These are phyloP conservation scores for Xylaria palmicola DNA, from an alignment of 495 filamentous ascomycete species.

Conservation along the genomic window DNA sequence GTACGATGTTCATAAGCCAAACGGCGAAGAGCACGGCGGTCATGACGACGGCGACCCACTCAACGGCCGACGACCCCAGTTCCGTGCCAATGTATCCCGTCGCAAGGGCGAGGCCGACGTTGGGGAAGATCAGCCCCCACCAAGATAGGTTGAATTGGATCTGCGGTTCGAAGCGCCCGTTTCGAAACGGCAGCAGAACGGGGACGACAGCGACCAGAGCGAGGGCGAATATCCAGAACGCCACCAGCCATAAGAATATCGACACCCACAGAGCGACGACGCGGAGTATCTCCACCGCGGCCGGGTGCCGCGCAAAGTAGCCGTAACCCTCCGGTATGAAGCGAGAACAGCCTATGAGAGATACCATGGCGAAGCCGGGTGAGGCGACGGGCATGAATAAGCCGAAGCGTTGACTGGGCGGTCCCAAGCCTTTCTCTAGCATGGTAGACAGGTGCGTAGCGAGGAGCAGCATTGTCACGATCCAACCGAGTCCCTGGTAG, in stretches of 20 bases:
- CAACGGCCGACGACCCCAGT: constrained; percentile 29
- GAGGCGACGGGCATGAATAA: constrained; percentile 62
- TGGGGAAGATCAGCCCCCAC: constrained; percentile 46
- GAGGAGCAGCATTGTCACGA: constrained; percentile 38
- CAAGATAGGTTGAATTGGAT: constrained; percentile 41
- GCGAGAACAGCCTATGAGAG: constrained; percentile 5
- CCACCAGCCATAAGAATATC: constrained; percentile 58
- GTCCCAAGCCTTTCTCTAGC: constrained; percentile 30
- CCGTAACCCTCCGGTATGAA: background rate
- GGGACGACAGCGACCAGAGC: constrained; percentile 41
- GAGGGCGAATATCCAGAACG: constrained; percentile 58
- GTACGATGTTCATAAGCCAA: constrained; percentile 50
- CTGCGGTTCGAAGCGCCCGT: constrained; percentile 24
- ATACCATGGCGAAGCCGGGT: constrained; percentile 49
- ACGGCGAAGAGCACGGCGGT: constrained; percentile 47
- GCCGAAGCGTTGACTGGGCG: constrained; percentile 29
- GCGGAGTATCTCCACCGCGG: constrained; percentile 34
- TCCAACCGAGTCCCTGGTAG: constrained; percentile 40
- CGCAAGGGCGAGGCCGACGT: constrained; percentile 41
- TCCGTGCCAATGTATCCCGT: constrained; percentile 36
- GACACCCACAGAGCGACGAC: constrained; percentile 47
- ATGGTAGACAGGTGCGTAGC: constrained; percentile 32
- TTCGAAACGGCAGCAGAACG: constrained; percentile 21
- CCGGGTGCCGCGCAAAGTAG: constrained; percentile 7
- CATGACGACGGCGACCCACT: constrained; percentile 35